Base-by-base conservation (phyloP, 768 basidiomycete genomes). In the Lentinula lateritia region DNA sequence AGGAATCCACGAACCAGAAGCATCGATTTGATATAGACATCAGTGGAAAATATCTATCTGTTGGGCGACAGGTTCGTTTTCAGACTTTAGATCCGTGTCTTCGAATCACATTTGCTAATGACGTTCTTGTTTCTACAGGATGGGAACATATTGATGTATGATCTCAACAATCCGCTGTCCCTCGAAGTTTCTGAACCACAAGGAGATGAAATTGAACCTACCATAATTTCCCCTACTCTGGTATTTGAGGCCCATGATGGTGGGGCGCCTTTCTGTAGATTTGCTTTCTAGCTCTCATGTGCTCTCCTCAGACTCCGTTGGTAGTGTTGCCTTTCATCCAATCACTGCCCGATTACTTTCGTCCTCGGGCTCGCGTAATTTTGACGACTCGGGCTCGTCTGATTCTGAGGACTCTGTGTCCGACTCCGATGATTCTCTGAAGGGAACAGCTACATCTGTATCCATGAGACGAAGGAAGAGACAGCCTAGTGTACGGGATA, bases 331-430 rank as follows among this genome's bases (percentile, higher is more conserved):
- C 0, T 90, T 95, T 66, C 88, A 94, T 65, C 92, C 92, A 0
- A 71, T 80, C 32, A 74, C 76, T 9, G 75, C 92, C 0, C 55
- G 76, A 2, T 65, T 93, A 3, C 69, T 91, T 18, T 87, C 90
- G 0, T 80, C 80, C 1, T 88, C 92, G 0, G 93, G 93, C 2
- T 93, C 93, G 6, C 75, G 93, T n/a, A 84, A 89, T 70, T 90
- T 90, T 66, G 72, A 76, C 9, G 63, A 59, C n/a, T n/a, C n/a
- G 20, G 64, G 64, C 0, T 62, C 66, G 16, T 62, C 66, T 1
- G 70, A 72, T 5, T 67, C 67, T n/a, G 64, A 62, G 20, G 60
- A 68, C 0, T 53, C 52, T 7, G 67, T 73, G 38, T 68, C 71
- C 1, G 69, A 71, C 15, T 13, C 9, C 10, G 34, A 69, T 7